Percentiles rank a stretch among this genome's conserved stretches.
These are phyloP conservation scores for Russula earlei DNA, from an alignment of 768 basidiomycete species.

Conservation along the genomic window DNA sequence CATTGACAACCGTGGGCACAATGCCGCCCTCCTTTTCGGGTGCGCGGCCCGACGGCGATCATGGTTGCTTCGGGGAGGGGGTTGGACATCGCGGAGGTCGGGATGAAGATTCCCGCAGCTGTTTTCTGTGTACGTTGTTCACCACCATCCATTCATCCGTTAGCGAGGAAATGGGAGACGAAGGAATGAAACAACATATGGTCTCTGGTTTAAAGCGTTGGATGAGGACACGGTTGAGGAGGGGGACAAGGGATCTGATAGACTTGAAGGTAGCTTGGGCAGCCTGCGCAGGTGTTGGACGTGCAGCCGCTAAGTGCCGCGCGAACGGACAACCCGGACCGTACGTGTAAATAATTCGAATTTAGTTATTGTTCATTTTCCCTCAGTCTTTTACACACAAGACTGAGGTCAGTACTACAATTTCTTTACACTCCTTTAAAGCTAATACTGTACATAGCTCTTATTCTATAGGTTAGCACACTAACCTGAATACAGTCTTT, in stretches of 20 bases:
- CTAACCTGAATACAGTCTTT: no score
- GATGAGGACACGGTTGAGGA: slow-evolving; percentile 93
- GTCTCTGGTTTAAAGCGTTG: slow-evolving; percentile 96
- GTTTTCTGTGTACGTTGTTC: slow-evolving; percentile 69
- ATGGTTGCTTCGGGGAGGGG: slow-evolving; percentile 97
- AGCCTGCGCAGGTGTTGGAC: slow-evolving; percentile 31
- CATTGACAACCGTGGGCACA: slow-evolving; percentile 66
- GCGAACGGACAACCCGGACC: no score
- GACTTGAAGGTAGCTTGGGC: slow-evolving; percentile 91
- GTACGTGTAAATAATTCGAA: no score
- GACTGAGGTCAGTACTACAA: no score
- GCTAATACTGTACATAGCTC: no score
- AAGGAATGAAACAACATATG: slow-evolving; percentile 47
- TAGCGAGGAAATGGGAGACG: background rate
- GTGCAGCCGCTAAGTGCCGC: no score
- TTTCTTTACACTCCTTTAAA: no score
- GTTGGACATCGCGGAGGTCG: slow-evolving; percentile 72
- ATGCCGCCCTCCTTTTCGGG: slow-evolving; percentile 76
- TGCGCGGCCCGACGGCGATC: slow-evolving; percentile 92
- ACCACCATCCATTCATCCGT: no score
- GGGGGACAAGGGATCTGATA: slow-evolving; percentile 82
- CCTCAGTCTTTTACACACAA: no score
- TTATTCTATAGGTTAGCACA: no score
- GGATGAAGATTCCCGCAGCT: slow-evolving; percentile 91
- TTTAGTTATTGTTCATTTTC: no score